phyloP scores from a whole-genome alignment of 1,284 basidiomycete species.

The Ganoderma leucocontextum region DNA sequence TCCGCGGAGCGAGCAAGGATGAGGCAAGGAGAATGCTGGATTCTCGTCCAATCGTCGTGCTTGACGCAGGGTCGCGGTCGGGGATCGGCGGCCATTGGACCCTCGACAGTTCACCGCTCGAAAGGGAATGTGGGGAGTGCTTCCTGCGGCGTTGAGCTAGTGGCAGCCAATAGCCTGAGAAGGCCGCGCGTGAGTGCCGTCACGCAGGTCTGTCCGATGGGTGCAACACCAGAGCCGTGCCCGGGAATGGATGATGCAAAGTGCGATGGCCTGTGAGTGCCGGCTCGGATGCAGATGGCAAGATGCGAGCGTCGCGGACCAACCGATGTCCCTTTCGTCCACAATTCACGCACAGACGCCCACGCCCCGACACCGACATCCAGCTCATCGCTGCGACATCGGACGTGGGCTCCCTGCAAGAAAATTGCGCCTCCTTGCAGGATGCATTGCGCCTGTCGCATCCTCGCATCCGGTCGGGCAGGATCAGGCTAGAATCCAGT shows the following conservation, averaged over 20 bases:
- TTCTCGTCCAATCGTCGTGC: conserved; percentile 7
- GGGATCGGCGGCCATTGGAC: conserved; percentile 18
- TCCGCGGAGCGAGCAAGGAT: conserved; percentile 30
- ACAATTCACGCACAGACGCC: background rate
- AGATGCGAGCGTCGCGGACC: background rate
- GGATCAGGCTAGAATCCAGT: conserved; percentile 14
- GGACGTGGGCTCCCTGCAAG: background rate
- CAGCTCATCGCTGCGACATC: background rate
- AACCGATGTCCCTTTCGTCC: background rate
- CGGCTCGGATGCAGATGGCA: background rate
- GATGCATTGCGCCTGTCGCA: conserved; percentile 1
- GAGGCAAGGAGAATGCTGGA: background rate
- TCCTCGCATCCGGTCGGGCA: conserved; percentile 23
- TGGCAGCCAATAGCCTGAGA: conserved; percentile 5
- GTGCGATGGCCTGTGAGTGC: background rate
- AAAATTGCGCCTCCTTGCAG: background rate
- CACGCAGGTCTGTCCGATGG: background rate
- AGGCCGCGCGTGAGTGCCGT: conserved; percentile 3
- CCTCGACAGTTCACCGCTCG: background rate
- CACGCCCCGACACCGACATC: background rate
- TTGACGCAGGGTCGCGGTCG: conserved; percentile 9
- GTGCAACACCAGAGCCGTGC: background rate
- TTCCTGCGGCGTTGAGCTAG: conserved; percentile 9
- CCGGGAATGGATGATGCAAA: background rate
- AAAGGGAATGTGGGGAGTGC: conserved; percentile 9